These are phyloP conservation scores for Bipolaris sorokiniana DNA, from an alignment of 2,329 filamentous ascomycete species.

Conservation along the genomic window DNA sequence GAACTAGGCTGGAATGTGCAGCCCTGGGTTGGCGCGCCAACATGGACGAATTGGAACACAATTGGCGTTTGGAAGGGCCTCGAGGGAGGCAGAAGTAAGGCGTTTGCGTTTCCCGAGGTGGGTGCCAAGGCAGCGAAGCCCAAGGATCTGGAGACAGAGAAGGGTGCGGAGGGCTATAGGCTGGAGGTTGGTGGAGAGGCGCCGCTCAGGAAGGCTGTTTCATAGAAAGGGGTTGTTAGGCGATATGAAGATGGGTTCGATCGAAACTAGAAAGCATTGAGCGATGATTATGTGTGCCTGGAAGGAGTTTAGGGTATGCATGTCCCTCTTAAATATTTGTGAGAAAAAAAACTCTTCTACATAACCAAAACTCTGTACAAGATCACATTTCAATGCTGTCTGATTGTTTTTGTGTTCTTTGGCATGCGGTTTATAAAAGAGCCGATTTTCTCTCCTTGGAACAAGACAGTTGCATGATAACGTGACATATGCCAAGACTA, in stretches of 20 bases:
- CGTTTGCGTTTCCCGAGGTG: constrained; percentile 69
- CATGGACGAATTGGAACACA: constrained; percentile 67
- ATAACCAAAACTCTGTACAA: no score
- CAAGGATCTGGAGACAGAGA: constrained; percentile 56
- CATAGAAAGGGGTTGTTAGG: not conserved
- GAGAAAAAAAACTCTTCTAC: no score
- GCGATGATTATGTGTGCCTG: not conserved
- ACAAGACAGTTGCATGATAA: no score
- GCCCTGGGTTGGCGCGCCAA: constrained; percentile 89
- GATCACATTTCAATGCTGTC: no score
- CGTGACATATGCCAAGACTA: no score
- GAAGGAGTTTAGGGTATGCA: not conserved
- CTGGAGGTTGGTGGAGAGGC: constrained; percentile 48
- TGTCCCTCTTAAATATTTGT: no score
- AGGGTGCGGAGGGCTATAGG: constrained; percentile 56
- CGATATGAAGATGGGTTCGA: not conserved
- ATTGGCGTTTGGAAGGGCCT: constrained; percentile 70
- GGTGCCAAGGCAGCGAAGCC: constrained; percentile 67
- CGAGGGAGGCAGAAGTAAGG: constrained; percentile 67
- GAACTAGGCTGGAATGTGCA: constrained; percentile 95
- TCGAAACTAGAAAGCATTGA: not conserved
- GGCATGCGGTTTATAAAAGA: no score
- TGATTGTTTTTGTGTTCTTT: no score
- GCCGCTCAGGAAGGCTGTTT: constrained; percentile 28
- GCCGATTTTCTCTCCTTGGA: no score